phyloP scores from a whole-genome alignment of 1,284 basidiomycete genomes.

The Lentinula novae-zelandiae region DNA sequence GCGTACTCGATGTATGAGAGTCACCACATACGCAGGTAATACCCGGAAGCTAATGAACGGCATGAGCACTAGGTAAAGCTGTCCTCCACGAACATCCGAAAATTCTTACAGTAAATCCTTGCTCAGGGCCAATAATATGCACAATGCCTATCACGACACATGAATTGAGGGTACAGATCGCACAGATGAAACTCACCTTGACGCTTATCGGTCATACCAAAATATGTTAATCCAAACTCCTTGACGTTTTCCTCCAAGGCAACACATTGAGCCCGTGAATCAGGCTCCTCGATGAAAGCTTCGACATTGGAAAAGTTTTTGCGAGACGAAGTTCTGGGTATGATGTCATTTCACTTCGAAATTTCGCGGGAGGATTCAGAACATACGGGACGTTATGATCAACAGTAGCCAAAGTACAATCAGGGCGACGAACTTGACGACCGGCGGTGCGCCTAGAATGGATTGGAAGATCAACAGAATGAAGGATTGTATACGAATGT shows the following conservation, averaged over 20 bases:
- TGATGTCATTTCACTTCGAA: constrained; percentile 9
- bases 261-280: constrained; percentile 88
- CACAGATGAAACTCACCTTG: constrained; percentile 54
- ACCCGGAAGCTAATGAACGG: constrained; percentile 70
- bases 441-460: constrained; percentile 68
- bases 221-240: constrained; percentile 93
- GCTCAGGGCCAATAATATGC: constrained; percentile 94
- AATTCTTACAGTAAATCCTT: constrained; percentile 81
- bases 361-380: background rate
- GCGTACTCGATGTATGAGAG: constrained; percentile 87
- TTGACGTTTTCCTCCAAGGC: constrained; percentile 95
- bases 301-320: constrained; percentile 78
- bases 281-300: constrained; percentile 84
- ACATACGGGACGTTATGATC: constrained; percentile 96
- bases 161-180: background rate
- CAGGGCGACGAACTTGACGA: constrained; percentile 82
- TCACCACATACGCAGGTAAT: constrained; percentile 96
- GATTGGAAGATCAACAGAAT: constrained; percentile 9
- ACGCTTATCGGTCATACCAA: constrained; percentile 88
- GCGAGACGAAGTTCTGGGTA: constrained; percentile 73
- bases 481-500: background rate
- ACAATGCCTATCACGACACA: constrained; percentile 71
- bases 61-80: background rate
- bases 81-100: background rate
- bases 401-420: constrained; percentile 93